Base-by-base conservation (phyloP, 257 asterid species). In the Craterostigma plantagineum region DNA sequence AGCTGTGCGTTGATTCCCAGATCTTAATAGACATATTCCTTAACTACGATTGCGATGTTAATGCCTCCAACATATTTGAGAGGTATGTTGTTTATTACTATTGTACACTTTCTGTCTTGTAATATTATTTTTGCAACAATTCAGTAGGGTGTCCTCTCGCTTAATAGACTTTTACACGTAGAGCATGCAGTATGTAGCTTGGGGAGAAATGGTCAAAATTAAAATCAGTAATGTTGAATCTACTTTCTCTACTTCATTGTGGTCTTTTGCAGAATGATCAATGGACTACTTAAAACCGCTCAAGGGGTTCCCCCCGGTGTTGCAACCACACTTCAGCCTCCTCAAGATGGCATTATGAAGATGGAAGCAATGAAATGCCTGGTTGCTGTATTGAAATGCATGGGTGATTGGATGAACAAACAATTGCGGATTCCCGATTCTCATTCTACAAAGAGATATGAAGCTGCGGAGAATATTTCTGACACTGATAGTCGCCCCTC, bases 361-460 rank as follows among this genome's bases (percentile, higher is more conserved):
- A 68, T 79, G 58, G 94, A 83, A 71, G 91, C 99, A 49, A 83
- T 77, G 94, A 73, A 67, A 64, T 90, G 99, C 68, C 71, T 90
- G 54, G 91, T 90, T 48, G 69, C 81, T 57, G 59, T 84, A 44
- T 70, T 90, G 67, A 83, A 66, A 64, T 72, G 87, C 60, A 79
- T 90, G 99, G 96, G 99, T 51, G 86, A 77, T 52, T 90, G 99
- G 99, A 90, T 83, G 96, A 77, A 90, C 74, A 90, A 73, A 47
- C 99, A 83, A 65, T 46, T 83, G 64, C 77, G 81, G 43, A 75
- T 90, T 73, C 94, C 94, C 53, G 99, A 77, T 69, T 60, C 70
- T 59, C 78, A 63, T 58, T 63, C 87, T 37, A 48, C 70, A 10
- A 80, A 65, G 75, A 83, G 71, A 58, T 54, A 54, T 14, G 94